Evolutionary conservation across 2,329 filamentous ascomycete genomes (phyloP), one percentile per base, ranked within the genome.

Genomic region (Claviceps fusiformis): DNA sequence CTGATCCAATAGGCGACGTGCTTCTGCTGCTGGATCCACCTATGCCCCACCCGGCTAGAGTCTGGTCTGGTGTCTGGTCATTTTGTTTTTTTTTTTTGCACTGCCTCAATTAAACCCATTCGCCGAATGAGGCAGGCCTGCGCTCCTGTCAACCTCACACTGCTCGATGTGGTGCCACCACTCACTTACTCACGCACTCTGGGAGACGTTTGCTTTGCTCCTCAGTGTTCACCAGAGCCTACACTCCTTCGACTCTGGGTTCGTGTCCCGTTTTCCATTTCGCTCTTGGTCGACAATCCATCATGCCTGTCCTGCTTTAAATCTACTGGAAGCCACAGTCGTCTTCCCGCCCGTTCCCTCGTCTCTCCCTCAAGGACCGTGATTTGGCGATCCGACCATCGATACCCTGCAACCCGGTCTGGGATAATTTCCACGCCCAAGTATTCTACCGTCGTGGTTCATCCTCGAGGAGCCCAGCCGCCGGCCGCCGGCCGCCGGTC

Each of bases 61-160:
- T 35, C 10, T 27, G 44, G 24, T 29, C 19, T 19, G 19, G 19
- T 19, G 19, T 19, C 19, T 19, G 19, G n/a, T 29, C 24, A 47
- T 43, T 55, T 45, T 43, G 31, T 50, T 52, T 53, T 53, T 51
- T 51, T 19, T 19, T 19, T 55, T 56, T 56, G 55, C 55, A 56
- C 55, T 56, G 55, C 55, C 55, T 47, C 51, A 44, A 41, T 47
- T 19, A 19, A 8, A 48, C 39, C 19, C 37, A n/a, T 50, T 35
- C 47, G 24, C 29, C 52, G 35, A 45, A 45, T 54, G 27, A 39
- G 46, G 53, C 31, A 48, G 37, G 37, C 41, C 44, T 49, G 52
- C 45, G 27, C 39, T 31, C 50, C 53, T 29, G 24, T 44, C 53
- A 46, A 35, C 48, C 37, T 54, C 29, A 50, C 29, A 47, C 17